These are phyloP conservation scores for Colletotrichum sp. DNA, from an alignment of 2,329 filamentous ascomycete species.

Conservation along the genomic window DNA sequence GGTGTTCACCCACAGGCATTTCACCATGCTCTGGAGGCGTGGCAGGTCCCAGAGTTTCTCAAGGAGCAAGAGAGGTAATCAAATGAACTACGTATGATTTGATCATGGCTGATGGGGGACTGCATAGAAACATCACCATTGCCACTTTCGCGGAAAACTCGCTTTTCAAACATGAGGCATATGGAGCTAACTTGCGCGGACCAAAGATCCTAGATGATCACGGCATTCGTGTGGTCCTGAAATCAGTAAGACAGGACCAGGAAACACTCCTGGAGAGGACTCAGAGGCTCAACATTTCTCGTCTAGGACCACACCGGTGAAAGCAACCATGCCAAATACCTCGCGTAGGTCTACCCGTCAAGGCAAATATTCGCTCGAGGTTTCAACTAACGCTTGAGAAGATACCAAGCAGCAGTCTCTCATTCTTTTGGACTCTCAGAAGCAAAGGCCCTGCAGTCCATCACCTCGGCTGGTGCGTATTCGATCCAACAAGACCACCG, in stretches of 20 bases:
- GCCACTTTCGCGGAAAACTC: slow-evolving; percentile 46
- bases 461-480: slow-evolving; percentile 49
- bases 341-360: slow-evolving; percentile 29
- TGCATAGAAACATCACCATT: slow-evolving; percentile 40
- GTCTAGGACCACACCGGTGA: slow-evolving; percentile 35
- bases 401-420: slow-evolving; percentile 40
- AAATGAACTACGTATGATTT: accelerated
- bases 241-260: slow-evolving; percentile 29
- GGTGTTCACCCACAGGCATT: slow-evolving; percentile 43
- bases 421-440: slow-evolving; percentile 43
- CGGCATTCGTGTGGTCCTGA: slow-evolving; percentile 45
- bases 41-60: slow-evolving; percentile 43
- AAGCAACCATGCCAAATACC: slow-evolving; percentile 44
- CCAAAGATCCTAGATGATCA: slow-evolving; percentile 42
- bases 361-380: not conserved
- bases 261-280: not conserved
- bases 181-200: slow-evolving; percentile 42
- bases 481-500: slow-evolving; percentile 46
- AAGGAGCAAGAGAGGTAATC: slow-evolving; percentile 33
- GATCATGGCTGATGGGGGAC: not conserved
- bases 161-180: slow-evolving; percentile 47
- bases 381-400: not conserved
- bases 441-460: slow-evolving; percentile 43
- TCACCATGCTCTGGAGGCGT: slow-evolving; percentile 45
- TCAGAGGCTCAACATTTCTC: no score